Percentiles rank a stretch among this genome's conserved stretches.
phyloP scores from a whole-genome alignment of 2,329 filamentous ascomycete genomes.

The Aspergillus hiratsukae region DNA sequence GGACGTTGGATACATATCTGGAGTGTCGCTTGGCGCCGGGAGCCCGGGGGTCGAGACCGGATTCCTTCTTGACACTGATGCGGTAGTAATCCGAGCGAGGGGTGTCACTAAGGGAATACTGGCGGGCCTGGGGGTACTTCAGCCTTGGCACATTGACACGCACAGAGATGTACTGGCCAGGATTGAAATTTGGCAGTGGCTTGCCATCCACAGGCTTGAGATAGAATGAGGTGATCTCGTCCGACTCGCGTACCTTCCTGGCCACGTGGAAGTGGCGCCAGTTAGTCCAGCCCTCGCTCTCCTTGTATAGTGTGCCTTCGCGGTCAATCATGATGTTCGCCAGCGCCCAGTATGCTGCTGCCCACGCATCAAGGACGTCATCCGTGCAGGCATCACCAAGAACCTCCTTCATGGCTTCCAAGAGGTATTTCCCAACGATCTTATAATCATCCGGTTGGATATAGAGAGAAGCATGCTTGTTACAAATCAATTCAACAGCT shows the following conservation, averaged over 20 bases:
- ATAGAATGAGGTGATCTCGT: conserved; percentile 67
- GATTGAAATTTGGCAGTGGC: conserved; percentile 59
- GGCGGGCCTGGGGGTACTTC: conserved; percentile 61
- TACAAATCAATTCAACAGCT: conserved; percentile 64
- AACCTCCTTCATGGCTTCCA: conserved; percentile 63
- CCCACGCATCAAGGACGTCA: conserved; percentile 64
- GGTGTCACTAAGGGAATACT: conserved; percentile 68
- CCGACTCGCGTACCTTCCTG: conserved; percentile 61
- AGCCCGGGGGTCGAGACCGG: conserved; percentile 47
- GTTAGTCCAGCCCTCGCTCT: conserved; percentile 58
- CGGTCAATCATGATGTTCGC: conserved; percentile 67
- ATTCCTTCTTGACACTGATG: conserved; percentile 66
- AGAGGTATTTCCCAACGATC: conserved; percentile 65
- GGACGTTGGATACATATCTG: conserved; percentile 64
- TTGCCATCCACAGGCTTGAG: conserved; percentile 59
- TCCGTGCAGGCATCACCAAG: conserved; percentile 64
- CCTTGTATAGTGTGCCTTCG: conserved; percentile 60
- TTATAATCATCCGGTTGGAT: conserved; percentile 66
- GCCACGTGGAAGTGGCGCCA: conserved; percentile 65
- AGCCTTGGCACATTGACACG: conserved; percentile 55
- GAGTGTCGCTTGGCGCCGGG: conserved; percentile 48
- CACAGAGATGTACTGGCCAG: conserved; percentile 69
- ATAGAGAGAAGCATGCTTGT: conserved; percentile 69
- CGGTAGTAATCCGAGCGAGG: conserved; percentile 60
- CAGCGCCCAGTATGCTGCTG: conserved; percentile 66